These are phyloP conservation scores for Skeletonema grethae DNA, from an alignment of 108 stramenopile genomes.

Conservation along the genomic window DNA sequence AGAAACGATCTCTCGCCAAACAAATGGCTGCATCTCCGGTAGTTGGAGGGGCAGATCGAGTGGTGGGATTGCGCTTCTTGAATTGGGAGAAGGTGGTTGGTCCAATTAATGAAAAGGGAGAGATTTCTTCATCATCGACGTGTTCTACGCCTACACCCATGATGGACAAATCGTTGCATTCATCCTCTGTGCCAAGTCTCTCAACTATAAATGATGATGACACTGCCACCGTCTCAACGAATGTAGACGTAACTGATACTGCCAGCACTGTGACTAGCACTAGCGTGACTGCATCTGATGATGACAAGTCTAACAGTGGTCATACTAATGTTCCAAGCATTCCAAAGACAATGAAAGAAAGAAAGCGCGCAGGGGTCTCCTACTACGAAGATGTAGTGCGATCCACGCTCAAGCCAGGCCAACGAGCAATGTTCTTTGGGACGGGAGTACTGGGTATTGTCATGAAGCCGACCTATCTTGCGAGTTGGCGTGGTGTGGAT, in stretches of 20 bases:
- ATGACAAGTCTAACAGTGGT: not conserved
- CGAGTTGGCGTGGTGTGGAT: conserved; percentile 46
- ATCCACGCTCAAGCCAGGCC: conserved; percentile 51
- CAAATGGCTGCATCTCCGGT: not conserved
- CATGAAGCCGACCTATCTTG: conserved; percentile 75
- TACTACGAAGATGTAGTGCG: conserved; percentile 40
- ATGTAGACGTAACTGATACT: not conserved
- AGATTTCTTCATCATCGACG: no score
- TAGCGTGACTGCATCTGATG: not conserved
- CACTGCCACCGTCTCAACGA: not conserved
- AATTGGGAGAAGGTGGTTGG: conserved; percentile 18
- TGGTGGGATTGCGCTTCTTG: conserved; percentile 30
- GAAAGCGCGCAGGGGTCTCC: conserved; percentile 9
- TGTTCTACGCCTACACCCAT: not conserved
- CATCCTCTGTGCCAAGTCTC: not conserved
- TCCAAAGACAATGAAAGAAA: conserved; percentile 2
- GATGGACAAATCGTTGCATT: not conserved
- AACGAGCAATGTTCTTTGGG: conserved; percentile 79
- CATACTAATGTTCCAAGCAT: not conserved
- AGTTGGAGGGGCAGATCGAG: conserved; percentile 37
- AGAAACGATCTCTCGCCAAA: not conserved
- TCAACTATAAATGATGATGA: not conserved
- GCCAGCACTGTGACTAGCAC: conserved; percentile 1
- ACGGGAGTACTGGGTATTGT: conserved; percentile 81
- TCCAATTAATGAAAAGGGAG: not conserved